Conservation (phyloP, 345 rosid genomes). For the Cardamine occulta region DNA sequence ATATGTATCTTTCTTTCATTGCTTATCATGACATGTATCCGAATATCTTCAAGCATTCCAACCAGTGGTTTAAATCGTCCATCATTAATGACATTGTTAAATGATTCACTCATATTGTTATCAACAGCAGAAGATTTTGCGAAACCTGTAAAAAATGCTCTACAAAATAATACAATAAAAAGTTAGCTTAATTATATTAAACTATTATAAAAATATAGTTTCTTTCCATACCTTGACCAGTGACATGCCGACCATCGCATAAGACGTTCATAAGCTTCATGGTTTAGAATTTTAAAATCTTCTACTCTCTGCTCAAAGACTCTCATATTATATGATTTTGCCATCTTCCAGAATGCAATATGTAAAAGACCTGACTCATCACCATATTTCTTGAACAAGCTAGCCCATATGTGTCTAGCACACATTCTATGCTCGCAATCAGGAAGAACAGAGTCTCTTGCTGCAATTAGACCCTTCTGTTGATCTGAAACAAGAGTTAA, state of each 20-base stretch:
- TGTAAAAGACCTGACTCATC: background rate
- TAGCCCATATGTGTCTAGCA: conserved; percentile 6
- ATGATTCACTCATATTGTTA: conserved; percentile 11
- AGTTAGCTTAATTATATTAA: background rate
- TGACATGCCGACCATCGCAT: background rate
- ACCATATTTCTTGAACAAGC: background rate
- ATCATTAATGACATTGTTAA: background rate
- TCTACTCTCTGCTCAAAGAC: background rate
- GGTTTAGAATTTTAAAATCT: background rate
- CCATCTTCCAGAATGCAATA: conserved; percentile 10
- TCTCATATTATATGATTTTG: conserved; percentile 1
- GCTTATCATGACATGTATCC: background rate
- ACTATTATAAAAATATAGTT: background rate
- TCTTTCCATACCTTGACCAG: background rate
- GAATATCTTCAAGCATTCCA: background rate
- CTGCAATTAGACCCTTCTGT: background rate
- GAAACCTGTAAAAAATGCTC: conserved; percentile 2
- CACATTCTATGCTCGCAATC: conserved; percentile 7
- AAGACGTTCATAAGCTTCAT: background rate
- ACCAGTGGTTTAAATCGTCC: background rate
- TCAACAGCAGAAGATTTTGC: background rate
- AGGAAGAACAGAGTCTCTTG: background rate
- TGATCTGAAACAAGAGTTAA: background rate
- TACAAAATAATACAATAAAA: background rate
- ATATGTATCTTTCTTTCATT: background rate